Percentiles rank a stretch among this genome's conserved stretches.
phyloP scores from a whole-genome alignment of 768 basidiomycete species.

The Tulasnella sp. region DNA sequence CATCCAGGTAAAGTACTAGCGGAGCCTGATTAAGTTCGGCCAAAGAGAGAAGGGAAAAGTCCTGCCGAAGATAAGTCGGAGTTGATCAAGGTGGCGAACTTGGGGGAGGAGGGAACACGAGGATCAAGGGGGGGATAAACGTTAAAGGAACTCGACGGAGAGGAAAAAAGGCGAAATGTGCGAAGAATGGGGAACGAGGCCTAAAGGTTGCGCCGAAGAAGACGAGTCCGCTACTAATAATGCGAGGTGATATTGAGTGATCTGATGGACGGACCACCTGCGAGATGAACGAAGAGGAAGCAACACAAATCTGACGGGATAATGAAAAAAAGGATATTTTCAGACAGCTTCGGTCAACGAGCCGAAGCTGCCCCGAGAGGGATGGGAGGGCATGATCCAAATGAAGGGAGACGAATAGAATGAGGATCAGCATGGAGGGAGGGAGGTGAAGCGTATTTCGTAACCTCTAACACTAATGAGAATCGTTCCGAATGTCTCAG shows the following conservation, averaged over 20 bases:
- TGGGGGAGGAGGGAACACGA: not conserved
- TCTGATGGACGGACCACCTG: conserved; percentile 13
- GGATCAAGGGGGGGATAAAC: conserved; percentile 4
- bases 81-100: conserved; percentile 2
- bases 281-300: conserved; percentile 1
- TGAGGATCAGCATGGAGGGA: not conserved
- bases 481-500: conserved; percentile 10
- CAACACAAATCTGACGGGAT: not conserved
- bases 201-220: not conserved
- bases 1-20: not conserved
- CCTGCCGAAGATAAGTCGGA: conserved; percentile 18
- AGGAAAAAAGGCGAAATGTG: conserved; percentile 3
- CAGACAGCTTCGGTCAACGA: not conserved
- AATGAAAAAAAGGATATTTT: conserved; percentile 9
- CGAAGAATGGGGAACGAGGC: not conserved
- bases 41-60: conserved; percentile 1
- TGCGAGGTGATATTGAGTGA: not conserved
- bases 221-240: conserved; percentile 1
- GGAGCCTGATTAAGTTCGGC: conserved; percentile 13
- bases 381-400: not conserved
- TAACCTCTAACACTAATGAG: conserved; percentile 11
- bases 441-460: not conserved
- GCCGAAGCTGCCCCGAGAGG: conserved; percentile 12
- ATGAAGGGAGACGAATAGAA: conserved; percentile 3
- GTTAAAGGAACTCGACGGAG: not conserved